phyloP scores from a whole-genome alignment of 805 yeast species.

The Pichia rugopelliculosa region DNA sequence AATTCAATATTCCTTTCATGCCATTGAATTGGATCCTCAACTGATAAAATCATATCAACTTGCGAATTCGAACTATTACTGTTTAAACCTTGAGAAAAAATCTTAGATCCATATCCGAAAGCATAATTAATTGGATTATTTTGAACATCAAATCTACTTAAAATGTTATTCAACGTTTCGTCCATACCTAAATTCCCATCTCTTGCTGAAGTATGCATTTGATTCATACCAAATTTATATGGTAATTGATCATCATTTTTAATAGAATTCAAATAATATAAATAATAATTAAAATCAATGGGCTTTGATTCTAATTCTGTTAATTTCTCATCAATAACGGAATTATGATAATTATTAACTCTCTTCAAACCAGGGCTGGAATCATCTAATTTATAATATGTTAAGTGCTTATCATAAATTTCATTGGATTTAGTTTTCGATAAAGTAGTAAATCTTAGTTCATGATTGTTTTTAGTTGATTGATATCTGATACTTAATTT shows the following conservation, averaged over 20 bases:
- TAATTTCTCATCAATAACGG: slow-evolving; percentile 22
- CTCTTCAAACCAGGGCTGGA: background rate
- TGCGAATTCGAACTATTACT: slow-evolving; percentile 46
- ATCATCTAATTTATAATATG: background rate
- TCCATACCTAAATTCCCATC: slow-evolving; percentile 30
- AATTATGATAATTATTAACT: background rate
- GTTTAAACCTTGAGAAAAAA: slow-evolving; percentile 60
- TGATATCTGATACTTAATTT: background rate
- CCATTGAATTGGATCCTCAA: slow-evolving; percentile 66
- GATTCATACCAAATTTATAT: slow-evolving; percentile 52
- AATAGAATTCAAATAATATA: slow-evolving; percentile 26
- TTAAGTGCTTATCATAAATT: background rate
- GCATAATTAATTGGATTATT: slow-evolving; percentile 38
- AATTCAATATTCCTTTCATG: slow-evolving; percentile 65
- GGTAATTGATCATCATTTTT: slow-evolving; percentile 41
- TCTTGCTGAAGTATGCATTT: slow-evolving; percentile 35
- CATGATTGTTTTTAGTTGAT: background rate
- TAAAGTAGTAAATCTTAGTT: background rate
- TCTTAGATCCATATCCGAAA: slow-evolving; percentile 95
- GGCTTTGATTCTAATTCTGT: slow-evolving; percentile 26
- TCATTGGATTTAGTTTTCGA: background rate
- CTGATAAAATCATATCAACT: slow-evolving; percentile 80
- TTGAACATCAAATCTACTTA: background rate
- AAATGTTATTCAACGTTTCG: slow-evolving; percentile 31
- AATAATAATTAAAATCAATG: slow-evolving; percentile 29